A percentile compares a stretch with the other conserved stretches of the same genome.
Conservation (phyloP, 441 rosid species). For the Gossypium davidsonii region DNA sequence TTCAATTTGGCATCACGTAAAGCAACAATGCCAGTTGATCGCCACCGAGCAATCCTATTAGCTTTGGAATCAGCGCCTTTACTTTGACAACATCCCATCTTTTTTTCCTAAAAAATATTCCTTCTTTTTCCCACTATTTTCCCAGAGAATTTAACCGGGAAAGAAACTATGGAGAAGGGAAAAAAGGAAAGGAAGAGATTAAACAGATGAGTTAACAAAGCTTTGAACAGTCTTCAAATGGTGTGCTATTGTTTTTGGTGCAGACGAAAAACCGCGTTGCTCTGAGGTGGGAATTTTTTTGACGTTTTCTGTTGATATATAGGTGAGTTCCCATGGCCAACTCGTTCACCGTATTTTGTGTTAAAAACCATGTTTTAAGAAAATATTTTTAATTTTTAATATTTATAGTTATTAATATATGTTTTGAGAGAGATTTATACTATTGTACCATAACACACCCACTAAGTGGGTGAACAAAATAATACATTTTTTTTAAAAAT, state of each 20-base stretch:
- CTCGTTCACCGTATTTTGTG: too few relatives aligned
- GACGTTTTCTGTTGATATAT: too few relatives aligned
- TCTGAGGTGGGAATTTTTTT: background rate
- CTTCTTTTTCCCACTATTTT: background rate
- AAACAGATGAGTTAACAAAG: background rate
- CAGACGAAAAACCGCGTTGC: background rate
- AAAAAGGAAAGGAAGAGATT: background rate
- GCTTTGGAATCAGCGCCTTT: slow-evolving; percentile 65
- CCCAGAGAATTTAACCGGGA: background rate
- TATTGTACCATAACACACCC: too few relatives aligned
- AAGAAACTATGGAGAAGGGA: background rate
- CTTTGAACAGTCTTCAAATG: too few relatives aligned
- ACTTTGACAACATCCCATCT: slow-evolving; percentile 82
- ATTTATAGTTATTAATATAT: too few relatives aligned
- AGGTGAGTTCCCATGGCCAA: too few relatives aligned
- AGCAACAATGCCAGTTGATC: slow-evolving; percentile 89
- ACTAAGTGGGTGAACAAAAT: too few relatives aligned
- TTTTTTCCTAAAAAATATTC: background rate
- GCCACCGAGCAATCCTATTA: slow-evolving; percentile 65
- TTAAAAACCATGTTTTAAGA: too few relatives aligned
- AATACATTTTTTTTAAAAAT: too few relatives aligned
- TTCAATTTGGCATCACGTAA: slow-evolving; percentile 86
- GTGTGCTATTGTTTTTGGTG: too few relatives aligned
- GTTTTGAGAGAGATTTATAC: too few relatives aligned
- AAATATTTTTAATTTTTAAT: too few relatives aligned